A percentile compares a stretch with the other conserved stretches of the same genome.
Conservation (phyloP, 139 green algal genomes). For the Tetraselmis striata region DNA sequence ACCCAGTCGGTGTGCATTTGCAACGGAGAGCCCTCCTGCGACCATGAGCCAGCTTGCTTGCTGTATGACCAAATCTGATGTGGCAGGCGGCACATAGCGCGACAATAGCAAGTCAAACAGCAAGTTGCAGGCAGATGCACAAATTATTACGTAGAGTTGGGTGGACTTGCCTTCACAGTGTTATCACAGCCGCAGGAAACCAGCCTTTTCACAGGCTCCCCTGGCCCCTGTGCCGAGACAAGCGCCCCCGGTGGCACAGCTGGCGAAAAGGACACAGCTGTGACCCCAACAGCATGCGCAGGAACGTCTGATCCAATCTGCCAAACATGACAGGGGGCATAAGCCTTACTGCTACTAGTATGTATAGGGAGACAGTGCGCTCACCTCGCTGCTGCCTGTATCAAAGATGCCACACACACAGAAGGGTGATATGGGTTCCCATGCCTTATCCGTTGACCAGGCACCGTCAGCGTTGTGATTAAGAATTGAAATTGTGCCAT, state of each 20-base stretch:
- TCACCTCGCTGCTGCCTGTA: too few species aligned
- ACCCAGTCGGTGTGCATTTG: constrained; percentile 88
- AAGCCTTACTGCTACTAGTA: not conserved
- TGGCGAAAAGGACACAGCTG: constrained; percentile 85
- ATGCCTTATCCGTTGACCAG: constrained; percentile 27
- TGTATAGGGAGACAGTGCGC: not conserved
- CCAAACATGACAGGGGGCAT: not conserved
- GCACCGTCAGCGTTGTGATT: constrained; percentile 18
- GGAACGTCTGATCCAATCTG: not conserved
- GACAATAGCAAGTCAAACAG: not conserved
- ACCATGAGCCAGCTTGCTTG: constrained; percentile 52
- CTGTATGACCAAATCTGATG: constrained; percentile 54
- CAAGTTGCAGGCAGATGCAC: not conserved
- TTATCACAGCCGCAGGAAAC: constrained; percentile 83
- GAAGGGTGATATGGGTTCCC: constrained; percentile 14
- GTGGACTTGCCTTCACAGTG: constrained; percentile 55
- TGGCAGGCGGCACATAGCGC: not conserved
- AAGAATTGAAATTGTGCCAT: constrained; percentile 78
- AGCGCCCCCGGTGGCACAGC: constrained; percentile 53
- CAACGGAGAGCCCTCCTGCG: constrained; percentile 59
- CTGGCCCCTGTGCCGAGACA: constrained; percentile 33
- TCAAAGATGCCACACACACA: not conserved
- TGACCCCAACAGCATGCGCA: constrained; percentile 80
- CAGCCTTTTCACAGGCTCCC: constrained; percentile 53
- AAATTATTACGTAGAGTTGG: not conserved